These are phyloP conservation scores for Echinosphaeria canescens DNA, from an alignment of 2,329 filamentous ascomycete species.

Conservation along the genomic window DNA sequence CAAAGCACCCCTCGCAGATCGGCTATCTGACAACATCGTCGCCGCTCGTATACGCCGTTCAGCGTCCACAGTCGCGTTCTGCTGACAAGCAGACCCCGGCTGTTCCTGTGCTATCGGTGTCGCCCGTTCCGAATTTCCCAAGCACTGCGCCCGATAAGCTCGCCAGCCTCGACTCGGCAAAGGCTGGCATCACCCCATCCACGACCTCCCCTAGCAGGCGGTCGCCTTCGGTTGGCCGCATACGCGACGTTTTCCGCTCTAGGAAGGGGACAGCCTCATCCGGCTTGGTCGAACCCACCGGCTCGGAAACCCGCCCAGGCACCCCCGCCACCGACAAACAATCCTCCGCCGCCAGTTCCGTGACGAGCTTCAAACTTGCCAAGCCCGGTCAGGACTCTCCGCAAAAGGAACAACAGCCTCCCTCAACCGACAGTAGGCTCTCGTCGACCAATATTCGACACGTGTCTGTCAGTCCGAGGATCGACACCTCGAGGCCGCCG, in stretches of 20 bases:
- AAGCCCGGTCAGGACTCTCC: too few species aligned
- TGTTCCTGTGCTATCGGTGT: not conserved
- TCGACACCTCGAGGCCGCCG: conserved; percentile 14
- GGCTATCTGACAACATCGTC: conserved; percentile 50
- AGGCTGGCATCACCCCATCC: not conserved
- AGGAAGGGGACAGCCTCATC: conserved; percentile 21
- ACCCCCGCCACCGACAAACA: conserved; percentile 2
- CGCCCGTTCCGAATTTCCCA: conserved; percentile 13
- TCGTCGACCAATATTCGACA: conserved; percentile 8
- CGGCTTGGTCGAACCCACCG: conserved; percentile 1
- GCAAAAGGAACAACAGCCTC: conserved; percentile 3
- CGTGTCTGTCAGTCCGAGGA: conserved; percentile 9
- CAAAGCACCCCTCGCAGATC: conserved; percentile 40
- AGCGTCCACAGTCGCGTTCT: conserved; percentile 20
- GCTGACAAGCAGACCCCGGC: conserved; percentile 11
- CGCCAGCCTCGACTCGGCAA: conserved; percentile 13
- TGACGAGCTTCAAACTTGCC: too few species aligned
- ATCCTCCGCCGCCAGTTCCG: too few species aligned
- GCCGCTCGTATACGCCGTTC: conserved; percentile 37
- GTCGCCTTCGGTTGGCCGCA: conserved; percentile 44
- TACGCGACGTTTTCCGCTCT: conserved; percentile 48
- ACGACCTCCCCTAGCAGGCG: not conserved
- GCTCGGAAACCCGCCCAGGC: conserved; percentile 1
- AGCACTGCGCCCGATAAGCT: conserved; percentile 12
- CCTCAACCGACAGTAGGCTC: too few species aligned